Percentiles rank a stretch among this genome's conserved stretches.
phyloP scores from a whole-genome alignment of 1,139 yeast species.

The Pichia norvegensis region DNA sequence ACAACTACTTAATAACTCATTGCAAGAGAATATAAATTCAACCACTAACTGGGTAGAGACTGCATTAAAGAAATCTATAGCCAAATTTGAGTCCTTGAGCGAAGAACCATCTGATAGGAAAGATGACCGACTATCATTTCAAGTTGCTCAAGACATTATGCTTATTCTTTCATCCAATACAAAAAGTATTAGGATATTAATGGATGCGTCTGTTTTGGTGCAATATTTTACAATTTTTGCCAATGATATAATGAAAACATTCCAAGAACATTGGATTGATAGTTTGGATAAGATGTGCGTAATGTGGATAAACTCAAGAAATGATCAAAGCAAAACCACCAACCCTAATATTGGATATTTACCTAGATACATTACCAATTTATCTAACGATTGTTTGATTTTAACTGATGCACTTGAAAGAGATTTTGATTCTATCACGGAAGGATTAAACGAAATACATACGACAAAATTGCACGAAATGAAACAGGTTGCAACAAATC shows the following conservation, averaged over 20 bases:
- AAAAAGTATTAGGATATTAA: constrained; percentile 21
- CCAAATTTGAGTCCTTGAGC: constrained; percentile 17
- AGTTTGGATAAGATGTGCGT: constrained; percentile 15
- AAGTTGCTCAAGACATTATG: constrained; percentile 22
- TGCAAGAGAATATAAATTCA: constrained; percentile 19
- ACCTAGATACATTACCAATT: constrained; percentile 24
- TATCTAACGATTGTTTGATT: constrained; percentile 26
- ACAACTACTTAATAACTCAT: constrained; percentile 22
- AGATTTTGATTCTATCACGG: constrained; percentile 18
- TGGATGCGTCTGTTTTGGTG: constrained; percentile 22
- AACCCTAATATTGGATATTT: constrained; percentile 21
- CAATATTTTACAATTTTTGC: constrained; percentile 21
- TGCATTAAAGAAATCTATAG: constrained; percentile 18
- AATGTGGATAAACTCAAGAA: constrained; percentile 6
- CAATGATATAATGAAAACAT: constrained; percentile 17
- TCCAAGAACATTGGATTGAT: constrained; percentile 18
- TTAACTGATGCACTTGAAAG: constrained; percentile 25
- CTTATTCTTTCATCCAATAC: constrained; percentile 23
- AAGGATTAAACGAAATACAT: constrained; percentile 18
- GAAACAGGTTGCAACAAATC: constrained; percentile 14
- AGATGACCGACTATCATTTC: constrained; percentile 23
- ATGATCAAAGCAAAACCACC: constrained; percentile 4
- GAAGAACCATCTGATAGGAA: constrained; percentile 24
- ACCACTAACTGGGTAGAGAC: constrained; percentile 25
- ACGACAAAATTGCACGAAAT: constrained; percentile 18